Evolutionary conservation across 176 grass and related monocot species (phyloP).

Genomic region (Paspalum notatum): DNA sequence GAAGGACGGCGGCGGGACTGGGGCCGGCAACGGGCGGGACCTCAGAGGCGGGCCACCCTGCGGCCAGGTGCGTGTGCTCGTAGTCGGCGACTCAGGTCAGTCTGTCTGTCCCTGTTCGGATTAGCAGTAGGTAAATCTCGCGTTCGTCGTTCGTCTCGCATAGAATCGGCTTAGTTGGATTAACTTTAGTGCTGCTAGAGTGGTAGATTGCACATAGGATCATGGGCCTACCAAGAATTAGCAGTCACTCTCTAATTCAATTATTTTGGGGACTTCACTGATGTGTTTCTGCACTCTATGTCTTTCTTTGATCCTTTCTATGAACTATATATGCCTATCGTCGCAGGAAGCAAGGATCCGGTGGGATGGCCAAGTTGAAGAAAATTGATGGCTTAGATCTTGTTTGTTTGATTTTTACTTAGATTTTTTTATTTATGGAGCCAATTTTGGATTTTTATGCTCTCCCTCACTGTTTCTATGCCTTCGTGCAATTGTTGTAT

Average conservation of each 20-base stretch:
- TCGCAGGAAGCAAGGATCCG: too few species aligned
- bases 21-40: constrained; percentile 41
- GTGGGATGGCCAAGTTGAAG: too few species aligned
- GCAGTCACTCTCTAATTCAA: background rate
- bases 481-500: too few species aligned
- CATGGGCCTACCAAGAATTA: background rate
- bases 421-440: too few species aligned
- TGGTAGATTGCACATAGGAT: background rate
- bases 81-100: constrained; percentile 84
- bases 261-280: background rate
- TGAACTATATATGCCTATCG: too few species aligned
- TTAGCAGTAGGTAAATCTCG: background rate
- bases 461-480: too few species aligned
- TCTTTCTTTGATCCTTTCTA: too few species aligned
- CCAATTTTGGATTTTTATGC: too few species aligned
- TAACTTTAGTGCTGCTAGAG: too few species aligned
- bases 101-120: background rate
- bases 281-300: background rate
- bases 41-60: constrained; percentile 60
- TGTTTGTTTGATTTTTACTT: too few species aligned
- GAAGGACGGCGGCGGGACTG: constrained; percentile 51
- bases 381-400: too few species aligned
- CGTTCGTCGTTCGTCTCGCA: background rate
- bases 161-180: too few species aligned
- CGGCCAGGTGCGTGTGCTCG: constrained; percentile 76